Conservation (phyloP, 1,284 basidiomycete genomes). For the Rhodotorula sp. region DNA sequence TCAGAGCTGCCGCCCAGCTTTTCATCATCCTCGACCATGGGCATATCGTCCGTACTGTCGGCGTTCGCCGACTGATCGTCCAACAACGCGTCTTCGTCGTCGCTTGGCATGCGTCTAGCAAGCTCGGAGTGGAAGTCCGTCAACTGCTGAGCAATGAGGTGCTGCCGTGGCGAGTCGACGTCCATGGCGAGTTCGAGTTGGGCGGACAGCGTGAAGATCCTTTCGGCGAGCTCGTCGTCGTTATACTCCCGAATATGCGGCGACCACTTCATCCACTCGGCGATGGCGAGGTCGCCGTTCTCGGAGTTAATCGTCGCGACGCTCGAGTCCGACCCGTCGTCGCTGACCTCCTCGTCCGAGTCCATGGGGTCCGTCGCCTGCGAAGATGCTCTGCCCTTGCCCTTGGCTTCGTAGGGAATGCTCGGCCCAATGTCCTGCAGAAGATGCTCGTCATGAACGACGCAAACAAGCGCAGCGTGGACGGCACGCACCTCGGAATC, state of each 20-base stretch:
- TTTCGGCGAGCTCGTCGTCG: background rate
- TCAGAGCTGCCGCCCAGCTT: background rate
- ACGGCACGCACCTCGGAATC: conserved; percentile 22
- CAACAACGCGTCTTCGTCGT: background rate
- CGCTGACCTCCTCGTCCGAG: background rate
- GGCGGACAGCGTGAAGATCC: background rate
- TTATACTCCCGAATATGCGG: background rate
- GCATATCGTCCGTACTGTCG: background rate
- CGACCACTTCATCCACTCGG: background rate
- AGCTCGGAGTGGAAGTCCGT: background rate
- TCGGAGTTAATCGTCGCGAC: background rate
- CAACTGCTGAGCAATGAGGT: background rate
- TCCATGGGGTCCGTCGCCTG: background rate
- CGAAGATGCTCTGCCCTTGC: conserved; percentile 2
- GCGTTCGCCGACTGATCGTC: background rate
- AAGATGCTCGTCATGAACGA: background rate
- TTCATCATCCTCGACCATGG: background rate
- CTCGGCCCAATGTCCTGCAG: background rate
- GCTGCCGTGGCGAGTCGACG: background rate
- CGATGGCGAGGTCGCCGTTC: background rate
- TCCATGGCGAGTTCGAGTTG: background rate
- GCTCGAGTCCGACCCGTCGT: background rate
- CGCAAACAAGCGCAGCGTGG: background rate
- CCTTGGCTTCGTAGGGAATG: conserved; percentile 4
- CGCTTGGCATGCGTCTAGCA: background rate